phyloP scores from a whole-genome alignment of 768 basidiomycete genomes.

The Naematelia aurantialba region DNA sequence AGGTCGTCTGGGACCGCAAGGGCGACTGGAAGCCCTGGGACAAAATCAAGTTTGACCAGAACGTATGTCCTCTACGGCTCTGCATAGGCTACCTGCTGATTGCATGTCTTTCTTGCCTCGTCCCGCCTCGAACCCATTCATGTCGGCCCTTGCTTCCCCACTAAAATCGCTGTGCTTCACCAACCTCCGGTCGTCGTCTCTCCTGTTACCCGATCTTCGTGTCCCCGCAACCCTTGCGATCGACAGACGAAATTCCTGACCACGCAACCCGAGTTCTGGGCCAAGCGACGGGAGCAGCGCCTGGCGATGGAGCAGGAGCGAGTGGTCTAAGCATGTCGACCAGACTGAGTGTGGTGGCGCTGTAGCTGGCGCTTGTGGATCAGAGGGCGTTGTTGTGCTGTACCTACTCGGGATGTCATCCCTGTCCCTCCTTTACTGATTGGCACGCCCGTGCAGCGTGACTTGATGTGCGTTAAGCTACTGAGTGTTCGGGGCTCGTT shows the following conservation, averaged over 20 bases:
- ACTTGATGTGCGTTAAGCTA: too few species aligned
- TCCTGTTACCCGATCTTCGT: neutral
- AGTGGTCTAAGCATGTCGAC: slow-evolving; percentile 11
- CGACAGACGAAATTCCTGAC: slow-evolving; percentile 27
- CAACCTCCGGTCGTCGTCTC: neutral
- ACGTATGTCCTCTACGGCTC: slow-evolving; percentile 36
- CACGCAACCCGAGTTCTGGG: slow-evolving; percentile 32
- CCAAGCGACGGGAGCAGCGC: slow-evolving; percentile 16
- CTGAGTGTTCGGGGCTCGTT: too few species aligned
- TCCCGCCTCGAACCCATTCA: neutral
- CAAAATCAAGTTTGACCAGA: slow-evolving; percentile 56
- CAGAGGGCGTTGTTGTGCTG: neutral
- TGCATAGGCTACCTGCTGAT: neutral
- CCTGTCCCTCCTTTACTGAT: neutral
- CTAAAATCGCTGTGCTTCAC: too few species aligned
- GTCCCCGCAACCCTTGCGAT: neutral
- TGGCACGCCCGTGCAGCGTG: too few species aligned
- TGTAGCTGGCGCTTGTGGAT: neutral
- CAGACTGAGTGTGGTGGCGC: neutral
- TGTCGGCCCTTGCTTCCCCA: neutral
- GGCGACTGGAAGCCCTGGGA: slow-evolving; percentile 87
- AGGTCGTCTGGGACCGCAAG: slow-evolving; percentile 60
- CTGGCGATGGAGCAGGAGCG: slow-evolving; percentile 11
- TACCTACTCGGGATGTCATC: neutral
- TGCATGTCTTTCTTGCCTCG: neutral